These are phyloP conservation scores for Alternaria ethzedia DNA, from an alignment of 2,329 filamentous ascomycete species.

Conservation along the genomic window DNA sequence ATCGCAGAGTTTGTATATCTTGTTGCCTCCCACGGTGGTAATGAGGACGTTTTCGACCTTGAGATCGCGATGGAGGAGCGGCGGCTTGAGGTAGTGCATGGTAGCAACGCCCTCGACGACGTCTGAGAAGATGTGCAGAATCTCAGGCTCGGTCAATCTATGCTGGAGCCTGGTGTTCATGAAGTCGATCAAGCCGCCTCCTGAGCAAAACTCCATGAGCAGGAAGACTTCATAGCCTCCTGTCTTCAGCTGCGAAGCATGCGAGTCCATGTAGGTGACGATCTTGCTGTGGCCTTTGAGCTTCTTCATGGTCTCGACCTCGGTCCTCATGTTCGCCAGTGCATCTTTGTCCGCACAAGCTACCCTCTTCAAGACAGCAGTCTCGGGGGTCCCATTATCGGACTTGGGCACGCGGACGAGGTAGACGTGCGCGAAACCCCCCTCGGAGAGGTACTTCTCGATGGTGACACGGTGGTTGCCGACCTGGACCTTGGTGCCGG, in stretches of 20 bases:
- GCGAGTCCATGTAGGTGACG: slow-evolving; percentile 97
- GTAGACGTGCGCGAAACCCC: slow-evolving; percentile 98
- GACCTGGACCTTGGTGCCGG: slow-evolving; percentile 96
- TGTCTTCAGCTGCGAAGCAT: slow-evolving; percentile 89
- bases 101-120: slow-evolving; percentile 95
- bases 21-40: slow-evolving; percentile 67
- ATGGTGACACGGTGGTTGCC: slow-evolving; percentile 91
- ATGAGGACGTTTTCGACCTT: slow-evolving; percentile 99
- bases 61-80: slow-evolving; percentile 88
- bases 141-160: slow-evolving; percentile 94
- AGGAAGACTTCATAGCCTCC: slow-evolving; percentile 98
- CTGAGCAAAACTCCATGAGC: slow-evolving; percentile 96
- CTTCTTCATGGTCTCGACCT: slow-evolving; percentile 99
- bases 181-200: slow-evolving; percentile 96
- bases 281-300: slow-evolving; percentile 95
- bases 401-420: slow-evolving; percentile 81
- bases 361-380: slow-evolving; percentile 90
- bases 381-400: slow-evolving; percentile 76
- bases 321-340: slow-evolving; percentile 92
- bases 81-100: slow-evolving; percentile 98
- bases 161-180: slow-evolving; percentile 99
- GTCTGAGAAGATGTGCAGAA: slow-evolving; percentile 94
- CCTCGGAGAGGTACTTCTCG: slow-evolving; percentile 96
- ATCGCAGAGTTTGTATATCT: slow-evolving; percentile 94
- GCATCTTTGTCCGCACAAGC: slow-evolving; percentile 96